phyloP scores from a whole-genome alignment of 2,329 filamentous ascomycete species.

The Fusarium irregulare region DNA sequence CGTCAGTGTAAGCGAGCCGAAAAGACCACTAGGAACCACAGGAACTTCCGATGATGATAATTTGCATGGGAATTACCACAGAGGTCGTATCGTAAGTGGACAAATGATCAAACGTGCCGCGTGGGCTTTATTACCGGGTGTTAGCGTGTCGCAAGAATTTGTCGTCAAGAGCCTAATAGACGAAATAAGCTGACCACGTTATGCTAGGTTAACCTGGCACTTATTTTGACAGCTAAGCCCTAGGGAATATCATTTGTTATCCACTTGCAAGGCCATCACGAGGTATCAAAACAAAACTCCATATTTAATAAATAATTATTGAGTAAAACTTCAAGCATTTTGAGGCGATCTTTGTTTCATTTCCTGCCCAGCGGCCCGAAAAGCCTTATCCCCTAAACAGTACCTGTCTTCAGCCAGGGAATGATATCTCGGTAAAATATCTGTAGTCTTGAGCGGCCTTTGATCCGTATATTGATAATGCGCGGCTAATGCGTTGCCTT shows the following conservation, averaged over 20 bases:
- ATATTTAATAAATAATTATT: background rate
- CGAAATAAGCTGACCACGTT: background rate
- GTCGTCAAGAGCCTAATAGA: background rate
- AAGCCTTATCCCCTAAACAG: background rate
- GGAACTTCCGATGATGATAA: background rate
- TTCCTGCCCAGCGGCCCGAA: background rate
- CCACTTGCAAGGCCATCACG: background rate
- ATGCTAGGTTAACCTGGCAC: background rate
- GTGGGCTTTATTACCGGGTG: background rate
- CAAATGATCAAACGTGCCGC: background rate
- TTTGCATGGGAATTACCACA: background rate
- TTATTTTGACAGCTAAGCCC: no score
- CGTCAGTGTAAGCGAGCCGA: background rate
- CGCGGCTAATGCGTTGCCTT: constrained; percentile 26
- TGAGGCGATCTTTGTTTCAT: constrained; percentile 5
- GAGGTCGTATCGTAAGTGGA: background rate
- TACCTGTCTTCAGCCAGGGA: constrained; percentile 28
- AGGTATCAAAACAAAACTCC: background rate
- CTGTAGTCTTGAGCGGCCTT: constrained; percentile 1
- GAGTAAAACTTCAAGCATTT: background rate
- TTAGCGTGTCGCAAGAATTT: background rate
- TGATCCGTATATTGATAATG: constrained; percentile 38
- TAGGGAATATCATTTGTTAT: background rate
- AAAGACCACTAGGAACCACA: background rate
- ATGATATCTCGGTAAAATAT: constrained; percentile 28